Base-by-base conservation (phyloP, 352 stramenopile genomes). In the Pythium grandisporangium region DNA sequence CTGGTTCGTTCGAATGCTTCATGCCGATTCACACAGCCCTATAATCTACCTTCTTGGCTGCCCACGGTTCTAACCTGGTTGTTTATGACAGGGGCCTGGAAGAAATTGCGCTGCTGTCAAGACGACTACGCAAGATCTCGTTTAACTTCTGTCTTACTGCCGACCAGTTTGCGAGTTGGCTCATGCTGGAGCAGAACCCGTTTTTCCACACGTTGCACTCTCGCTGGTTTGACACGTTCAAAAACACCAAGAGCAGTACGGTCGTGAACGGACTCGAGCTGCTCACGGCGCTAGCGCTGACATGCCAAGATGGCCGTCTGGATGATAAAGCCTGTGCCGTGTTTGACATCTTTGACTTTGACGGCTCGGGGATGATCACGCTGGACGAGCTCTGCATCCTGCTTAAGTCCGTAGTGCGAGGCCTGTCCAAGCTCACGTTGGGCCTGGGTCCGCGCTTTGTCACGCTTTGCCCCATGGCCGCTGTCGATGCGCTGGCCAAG, bases 291-390 rank as follows among this genome's bases (percentile, higher is more conserved):
- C 54, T 88, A 19, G 66, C 75, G 10, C 47, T 88, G 27, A 62
- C 66, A 22, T 58, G 49, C 10, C 43, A 48, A 1, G 66, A 79
- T n/a, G 70, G 71, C 32, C 75, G 72, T 29, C 42, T 83, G 5
- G 46, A 64, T 4, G 71, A 85, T 49, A 85, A 85, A 22, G 58
- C 68, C 6, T 53, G 54, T 14, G 59, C 65, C n/a, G 57, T 85
- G 0, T 88, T 88, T 24, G 72, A 83, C 37, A 59, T 83, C 16
- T 88, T 88, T 30, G 75, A 88, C 53, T 88, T 88, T 49, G 70
- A 88, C 45, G 54, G 66, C 19, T 83, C 70, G 7, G 53, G 63
- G 6, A 48, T 62, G 36, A 78, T 88, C 48, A 88, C 75, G n/a
- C 56, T 76, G 29, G 75, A 88, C 29, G 75, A 88, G 50, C 68